Percentiles rank a stretch among this genome's conserved stretches.
Evolutionary conservation across 1,139 yeast genomes (phyloP).

Genomic region (Scheffersomyces illinoinensis): DNA sequence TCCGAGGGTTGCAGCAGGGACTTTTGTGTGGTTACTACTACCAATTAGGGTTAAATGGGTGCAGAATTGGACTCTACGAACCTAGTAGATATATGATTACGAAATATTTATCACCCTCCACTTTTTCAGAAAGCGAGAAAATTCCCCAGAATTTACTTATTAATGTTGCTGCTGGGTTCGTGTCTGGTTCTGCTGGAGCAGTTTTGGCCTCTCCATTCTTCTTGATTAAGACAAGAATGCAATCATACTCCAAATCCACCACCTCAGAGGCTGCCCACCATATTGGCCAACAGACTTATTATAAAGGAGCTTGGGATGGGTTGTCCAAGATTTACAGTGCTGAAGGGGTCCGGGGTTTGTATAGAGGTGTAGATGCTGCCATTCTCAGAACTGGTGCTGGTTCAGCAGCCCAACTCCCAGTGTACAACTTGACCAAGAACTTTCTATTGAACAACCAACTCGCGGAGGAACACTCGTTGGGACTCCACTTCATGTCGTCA

Average conservation of each 20-base stretch:
- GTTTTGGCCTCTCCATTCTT: slow-evolving; percentile 87
- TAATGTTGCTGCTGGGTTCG: slow-evolving; percentile 80
- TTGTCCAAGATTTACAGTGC: slow-evolving; percentile 55
- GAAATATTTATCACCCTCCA: slow-evolving; percentile 51
- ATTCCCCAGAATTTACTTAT: slow-evolving; percentile 61
- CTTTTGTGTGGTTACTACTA: slow-evolving; percentile 79
- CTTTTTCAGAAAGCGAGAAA: slow-evolving; percentile 39
- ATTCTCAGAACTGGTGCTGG: slow-evolving; percentile 93
- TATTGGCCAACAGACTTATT: slow-evolving; percentile 92
- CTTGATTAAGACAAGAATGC: slow-evolving; percentile 93
- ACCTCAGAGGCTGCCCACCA: slow-evolving; percentile 38
- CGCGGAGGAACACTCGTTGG: slow-evolving; percentile 61
- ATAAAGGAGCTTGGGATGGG: slow-evolving; percentile 70
- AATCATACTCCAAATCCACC: slow-evolving; percentile 62
- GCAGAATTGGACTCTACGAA: slow-evolving; percentile 91
- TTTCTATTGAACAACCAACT: slow-evolving; percentile 49
- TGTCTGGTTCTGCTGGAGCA: slow-evolving; percentile 90
- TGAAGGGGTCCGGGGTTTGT: slow-evolving; percentile 80
- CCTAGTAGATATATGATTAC: slow-evolving; percentile 73
- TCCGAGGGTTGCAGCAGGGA: slow-evolving; percentile 88
- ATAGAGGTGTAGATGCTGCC: slow-evolving; percentile 94
- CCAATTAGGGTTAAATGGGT: slow-evolving; percentile 89
- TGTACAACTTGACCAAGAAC: slow-evolving; percentile 76
- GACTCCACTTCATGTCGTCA: slow-evolving; percentile 72
- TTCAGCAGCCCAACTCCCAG: slow-evolving; percentile 93